Percentiles rank a stretch among this genome's conserved stretches.
Evolutionary conservation across 192 early-diverging fungal species (phyloP).

Genomic region (Entomortierella parvispora): DNA sequence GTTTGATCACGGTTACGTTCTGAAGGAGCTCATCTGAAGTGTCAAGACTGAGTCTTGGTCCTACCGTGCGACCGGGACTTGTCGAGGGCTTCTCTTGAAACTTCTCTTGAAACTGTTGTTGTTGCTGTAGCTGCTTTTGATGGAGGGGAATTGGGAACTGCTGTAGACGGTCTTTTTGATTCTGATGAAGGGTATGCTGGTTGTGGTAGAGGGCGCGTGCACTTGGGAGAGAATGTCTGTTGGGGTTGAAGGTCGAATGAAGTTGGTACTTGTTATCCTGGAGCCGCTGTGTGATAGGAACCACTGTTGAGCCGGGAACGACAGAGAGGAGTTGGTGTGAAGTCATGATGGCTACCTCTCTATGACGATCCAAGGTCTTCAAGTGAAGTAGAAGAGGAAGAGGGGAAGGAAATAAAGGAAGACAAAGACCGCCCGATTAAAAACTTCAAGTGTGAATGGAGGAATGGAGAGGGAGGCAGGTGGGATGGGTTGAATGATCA

Average conservation of each 20-base stretch:
- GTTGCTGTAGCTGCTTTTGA: constrained; percentile 25
- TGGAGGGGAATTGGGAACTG: constrained; percentile 8
- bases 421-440: neutral
- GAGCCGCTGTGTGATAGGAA: constrained; percentile 13
- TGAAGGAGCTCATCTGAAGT: constrained; percentile 42
- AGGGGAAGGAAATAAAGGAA: neutral
- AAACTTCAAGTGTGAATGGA: neutral
- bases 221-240: constrained; percentile 25
- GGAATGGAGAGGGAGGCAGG: neutral
- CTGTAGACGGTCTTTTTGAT: constrained; percentile 6
- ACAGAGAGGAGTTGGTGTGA: neutral
- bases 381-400: neutral
- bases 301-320: neutral
- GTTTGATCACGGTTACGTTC: constrained; percentile 28
- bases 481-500: neutral
- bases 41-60: constrained; percentile 37
- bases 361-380: no score
- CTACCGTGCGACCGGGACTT: neutral
- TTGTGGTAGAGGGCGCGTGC: constrained; percentile 2
- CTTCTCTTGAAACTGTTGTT: constrained; percentile 11
- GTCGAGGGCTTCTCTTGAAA: constrained; percentile 17
- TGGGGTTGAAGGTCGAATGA: constrained; percentile 25
- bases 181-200: constrained; percentile 14
- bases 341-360: neutral
- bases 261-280: constrained; percentile 23